Base-by-base conservation (phyloP, 345 rosid species). In the Punica granatum region DNA sequence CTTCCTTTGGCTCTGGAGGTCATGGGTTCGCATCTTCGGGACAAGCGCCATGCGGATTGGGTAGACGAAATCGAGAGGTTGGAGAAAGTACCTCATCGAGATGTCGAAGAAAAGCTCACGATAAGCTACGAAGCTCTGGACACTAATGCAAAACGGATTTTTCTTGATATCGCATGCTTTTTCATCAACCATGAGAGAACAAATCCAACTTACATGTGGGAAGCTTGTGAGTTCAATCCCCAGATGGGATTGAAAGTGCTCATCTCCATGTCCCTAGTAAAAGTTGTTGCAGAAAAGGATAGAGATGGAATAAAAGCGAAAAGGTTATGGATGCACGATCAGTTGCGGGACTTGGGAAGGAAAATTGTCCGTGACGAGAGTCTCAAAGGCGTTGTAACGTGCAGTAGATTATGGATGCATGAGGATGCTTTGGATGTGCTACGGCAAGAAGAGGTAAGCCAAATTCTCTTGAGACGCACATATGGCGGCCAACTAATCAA, bases 251-350 rank as follows among this genome's bases (percentile, higher is more conserved):
- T 66, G 9, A 33, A 66, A 15, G 69, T 46, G 13, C 69, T 66
- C 60, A n/a, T 63, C 36, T 7, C 10, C 25, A 34, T 7, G 66
- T 63, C 66, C 25, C 48, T 63, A 13, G 36, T 63, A 63, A 63
- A 36, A 63, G 28, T 36, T 63, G 12, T 13, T 7, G 42, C 42
- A 37, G 42, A 37, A 8, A 13, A 37, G 42, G 42, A 37, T 13
- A 13, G 42, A 37, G 42, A 25, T 12, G n/a, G 42, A 63, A 18
- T 28, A 36, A 0, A 37, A 37, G 12, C 7, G 42, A 5, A 37
- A 13, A 68, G 6, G 36, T 36, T 63, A 9, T 63, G 66, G 66
- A 63, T 63, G 66, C 66, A 63, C 36, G 66, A 63, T n/a, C n/a
- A n/a, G n/a, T n/a, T n/a, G n/a, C n/a, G n/a, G n/a, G n/a, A n/a